A percentile compares a stretch with the other conserved stretches of the same genome.
Conservation (phyloP, 768 basidiomycete species). For the Mycena belliarum region DNA sequence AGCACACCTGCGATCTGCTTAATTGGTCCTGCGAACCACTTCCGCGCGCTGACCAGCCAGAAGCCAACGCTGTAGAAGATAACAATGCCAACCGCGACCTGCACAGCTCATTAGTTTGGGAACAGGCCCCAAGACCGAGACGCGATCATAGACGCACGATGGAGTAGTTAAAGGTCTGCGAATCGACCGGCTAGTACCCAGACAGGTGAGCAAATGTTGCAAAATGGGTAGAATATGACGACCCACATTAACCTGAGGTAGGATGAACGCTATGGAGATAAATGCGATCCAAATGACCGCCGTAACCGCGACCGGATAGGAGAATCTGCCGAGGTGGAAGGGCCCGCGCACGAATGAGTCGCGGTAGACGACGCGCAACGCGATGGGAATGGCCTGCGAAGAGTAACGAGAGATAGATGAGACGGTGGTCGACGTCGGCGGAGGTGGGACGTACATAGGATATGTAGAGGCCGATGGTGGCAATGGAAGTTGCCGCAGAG, state of each 20-base stretch:
- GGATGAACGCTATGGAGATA: conserved; percentile 73
- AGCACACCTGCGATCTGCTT: conserved; percentile 60
- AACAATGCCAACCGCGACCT: conserved; percentile 72
- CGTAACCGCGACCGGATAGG: conserved; percentile 54
- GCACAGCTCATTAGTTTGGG: too few relatives aligned
- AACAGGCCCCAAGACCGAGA: too few relatives aligned
- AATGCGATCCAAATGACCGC: conserved; percentile 72
- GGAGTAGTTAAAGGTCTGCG: conserved; percentile 74
- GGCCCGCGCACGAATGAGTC: conserved; percentile 64
- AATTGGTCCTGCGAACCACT: conserved; percentile 73
- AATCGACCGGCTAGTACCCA: conserved; percentile 56
- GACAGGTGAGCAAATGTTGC: not conserved
- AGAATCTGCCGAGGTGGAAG: conserved; percentile 69
- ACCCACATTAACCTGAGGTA: conserved; percentile 64
- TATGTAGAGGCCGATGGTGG: conserved; percentile 76
- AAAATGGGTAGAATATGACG: not conserved
- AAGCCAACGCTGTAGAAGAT: conserved; percentile 62
- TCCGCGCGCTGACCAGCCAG: conserved; percentile 71
- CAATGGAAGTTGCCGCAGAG: conserved; percentile 58
- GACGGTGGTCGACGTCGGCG: not conserved
- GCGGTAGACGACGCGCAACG: conserved; percentile 62
- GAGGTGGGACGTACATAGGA: conserved; percentile 55
- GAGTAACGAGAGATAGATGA: not conserved
- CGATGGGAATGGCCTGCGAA: conserved; percentile 62
- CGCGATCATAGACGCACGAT: conserved; percentile 34